Evolutionary conservation across 2,329 filamentous ascomycete species (phyloP).

Genomic region (Cordyceps farinosa): DNA sequence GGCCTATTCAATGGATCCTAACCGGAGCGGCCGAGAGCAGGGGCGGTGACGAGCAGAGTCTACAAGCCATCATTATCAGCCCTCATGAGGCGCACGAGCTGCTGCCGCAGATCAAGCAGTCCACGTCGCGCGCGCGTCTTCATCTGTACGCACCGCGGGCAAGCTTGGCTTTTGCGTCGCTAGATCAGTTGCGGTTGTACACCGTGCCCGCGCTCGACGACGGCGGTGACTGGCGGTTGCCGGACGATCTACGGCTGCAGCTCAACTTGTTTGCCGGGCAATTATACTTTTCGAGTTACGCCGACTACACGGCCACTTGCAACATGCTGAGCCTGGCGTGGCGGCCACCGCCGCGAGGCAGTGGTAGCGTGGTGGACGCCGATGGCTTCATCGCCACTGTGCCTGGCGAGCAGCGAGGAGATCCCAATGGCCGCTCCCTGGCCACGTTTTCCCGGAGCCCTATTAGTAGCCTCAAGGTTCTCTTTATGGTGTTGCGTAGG

Average conservation of each 20-base stretch:
- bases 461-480: not conserved
- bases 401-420: not conserved
- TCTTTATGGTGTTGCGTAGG: not conserved
- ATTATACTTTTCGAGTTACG: constrained; percentile 53
- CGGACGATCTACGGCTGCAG: not conserved
- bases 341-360: constrained; percentile 16
- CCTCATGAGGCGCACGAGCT: constrained; percentile 56
- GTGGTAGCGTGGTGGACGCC: constrained; percentile 22
- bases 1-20: not conserved
- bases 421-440: not conserved
- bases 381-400: constrained; percentile 33
- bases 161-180: not conserved
- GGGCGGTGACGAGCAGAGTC: no score
- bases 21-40: not conserved
- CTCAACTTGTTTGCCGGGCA: constrained; percentile 68
- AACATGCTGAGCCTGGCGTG: constrained; percentile 48
- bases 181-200: not conserved
- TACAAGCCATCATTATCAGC: constrained; percentile 48
- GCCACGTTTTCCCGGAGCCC: not conserved
- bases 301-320: constrained; percentile 53
- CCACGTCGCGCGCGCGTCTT: constrained; percentile 34
- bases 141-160: constrained; percentile 41
- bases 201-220: not conserved
- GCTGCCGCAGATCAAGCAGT: constrained; percentile 32
- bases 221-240: not conserved